These are phyloP conservation scores for Irpex rosettiformis DNA, from an alignment of 1,284 basidiomycete species.

Conservation along the genomic window DNA sequence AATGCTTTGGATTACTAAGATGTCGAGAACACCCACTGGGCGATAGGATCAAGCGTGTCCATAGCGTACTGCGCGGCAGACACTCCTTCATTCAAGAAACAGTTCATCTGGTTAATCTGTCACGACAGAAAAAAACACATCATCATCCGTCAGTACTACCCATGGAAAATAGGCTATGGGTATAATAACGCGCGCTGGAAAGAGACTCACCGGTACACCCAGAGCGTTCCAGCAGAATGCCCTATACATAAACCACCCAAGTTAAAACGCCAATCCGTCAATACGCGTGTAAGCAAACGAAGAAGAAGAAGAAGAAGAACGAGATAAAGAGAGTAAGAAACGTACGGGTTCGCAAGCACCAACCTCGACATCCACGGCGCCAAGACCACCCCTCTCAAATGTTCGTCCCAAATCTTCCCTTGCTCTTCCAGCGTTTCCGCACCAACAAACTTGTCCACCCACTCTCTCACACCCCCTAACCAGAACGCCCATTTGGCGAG, in stretches of 20 bases:
- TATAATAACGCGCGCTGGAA: no score
- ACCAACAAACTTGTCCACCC: conserved; percentile 57
- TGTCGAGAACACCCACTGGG: conserved; percentile 36
- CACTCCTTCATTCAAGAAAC: conserved; percentile 61
- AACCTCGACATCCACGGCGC: conserved; percentile 64
- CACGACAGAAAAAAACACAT: neutral
- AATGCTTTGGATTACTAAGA: conserved; percentile 23
- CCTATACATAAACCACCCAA: neutral
- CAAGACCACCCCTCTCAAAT: conserved; percentile 62
- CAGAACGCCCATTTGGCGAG: conserved; percentile 61
- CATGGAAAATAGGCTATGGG: no score
- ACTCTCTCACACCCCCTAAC: conserved; percentile 54
- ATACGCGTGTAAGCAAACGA: neutral
- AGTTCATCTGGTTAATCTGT: conserved; percentile 63
- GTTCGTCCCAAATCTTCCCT: conserved; percentile 59
- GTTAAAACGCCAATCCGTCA: neutral
- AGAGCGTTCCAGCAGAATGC: conserved; percentile 83
- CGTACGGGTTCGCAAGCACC: conserved; percentile 52
- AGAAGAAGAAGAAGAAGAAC: neutral
- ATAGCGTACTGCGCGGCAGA: conserved; percentile 53
- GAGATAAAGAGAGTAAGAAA: neutral
- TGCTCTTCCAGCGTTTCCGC: conserved; percentile 61
- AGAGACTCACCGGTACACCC: conserved; percentile 71
- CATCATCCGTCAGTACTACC: no score
- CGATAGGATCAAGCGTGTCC: conserved; percentile 66